Base-by-base conservation (phyloP, 75 land plant genomes). In the Pseudotsuga menziesii region DNA sequence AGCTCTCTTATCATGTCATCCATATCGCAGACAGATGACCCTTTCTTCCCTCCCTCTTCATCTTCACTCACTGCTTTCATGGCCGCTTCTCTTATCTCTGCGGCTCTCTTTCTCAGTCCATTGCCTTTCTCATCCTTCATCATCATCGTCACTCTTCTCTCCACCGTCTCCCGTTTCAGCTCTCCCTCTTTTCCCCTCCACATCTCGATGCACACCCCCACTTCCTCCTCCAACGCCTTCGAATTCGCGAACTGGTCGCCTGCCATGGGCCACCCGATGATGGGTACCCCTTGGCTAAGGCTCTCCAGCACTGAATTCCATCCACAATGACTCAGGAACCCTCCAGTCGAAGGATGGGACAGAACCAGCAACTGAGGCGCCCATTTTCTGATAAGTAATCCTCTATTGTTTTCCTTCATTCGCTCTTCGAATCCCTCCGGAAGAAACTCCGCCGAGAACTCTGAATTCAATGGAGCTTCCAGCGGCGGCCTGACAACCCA, bases 181-280 rank as follows among this genome's bases (percentile, higher is more conserved):
- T 12, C 17, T 4, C 15, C 44, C 7, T 71, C 54, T 16, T 13
- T 17, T 15, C 77, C 73, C 75, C 74, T 64, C 22, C 77, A 52
- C 6, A 79, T 77, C 15, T 79, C 11, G 9, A 79, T 17, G 1
- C 76, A 84, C 2, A 79, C 78, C 3, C 67, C 52, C 58, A 82
- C 5, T 36, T 79, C 74, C 1, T 85, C 84, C 39, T 73, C 82
- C 59, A 80, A 15, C 52, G 82, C 22, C 72, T 29, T 75, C 35
- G 79, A 78, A 57, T 86, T 78, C 14, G 71, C 7, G 41, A 59
- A 41, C 54, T 83, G 85, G 16, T 86, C 88, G 0, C 63, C 85
- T n/a, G 16, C 19, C 73, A 83, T 75, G 12, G 85, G 85, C 88
- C 85, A 80, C 15, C 35, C 77, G 27, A 83, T 63, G 56, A 85